Base-by-base conservation (phyloP, 208 protist species). In the Vickermania ingenoplastis region DNA sequence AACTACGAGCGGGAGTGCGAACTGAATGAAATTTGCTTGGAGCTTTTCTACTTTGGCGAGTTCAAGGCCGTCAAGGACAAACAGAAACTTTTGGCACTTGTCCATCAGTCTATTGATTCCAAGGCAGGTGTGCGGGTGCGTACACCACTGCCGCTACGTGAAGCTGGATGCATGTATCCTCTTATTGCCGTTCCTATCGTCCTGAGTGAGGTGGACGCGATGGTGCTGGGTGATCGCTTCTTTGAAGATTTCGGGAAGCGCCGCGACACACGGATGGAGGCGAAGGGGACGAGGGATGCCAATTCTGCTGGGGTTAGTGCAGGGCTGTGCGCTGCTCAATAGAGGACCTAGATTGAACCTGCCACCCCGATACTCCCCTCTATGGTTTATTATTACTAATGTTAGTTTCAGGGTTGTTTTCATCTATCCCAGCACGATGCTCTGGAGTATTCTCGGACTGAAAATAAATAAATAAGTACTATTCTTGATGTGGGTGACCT, bases 131-230 rank as follows among this genome's bases (percentile, higher is more conserved):
- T 86, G 1, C 69, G 73, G n/a, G 61, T 67, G 23, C 52, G 62
- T 27, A 83, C 73, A 1, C 86, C 80, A 23, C 53, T 81, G 31
- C 61, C 77, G 24, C 63, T 86, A 28, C 77, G 83, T 4, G 80
- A 92, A 66, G 86, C 83, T 11, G 80, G 83, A 7, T 92, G 86
- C 69, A 89, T 89, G 75, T 90, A 90, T 59, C 86, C 80, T 0
- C 78, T 92, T 17, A 70, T 90, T 14, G 83, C 77, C 7, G 50
- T 60, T 29, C 81, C 80, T 1, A 62, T 90, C 31, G 59, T 90
- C 14, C 57, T 90, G 26, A 65, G 74, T 57, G 82, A 89, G 53
- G 67, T 89, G 69, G 78, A 90, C 24, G 80, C 80, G 24, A 75
- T 77, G 71, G 79, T 77, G 41, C 67, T 92, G 5, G 81, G 86